Percentiles rank a stretch among this genome's conserved stretches.
Evolutionary conservation across 257 asterid genomes (phyloP).

Genomic region (Schizonepeta tenuifolia): DNA sequence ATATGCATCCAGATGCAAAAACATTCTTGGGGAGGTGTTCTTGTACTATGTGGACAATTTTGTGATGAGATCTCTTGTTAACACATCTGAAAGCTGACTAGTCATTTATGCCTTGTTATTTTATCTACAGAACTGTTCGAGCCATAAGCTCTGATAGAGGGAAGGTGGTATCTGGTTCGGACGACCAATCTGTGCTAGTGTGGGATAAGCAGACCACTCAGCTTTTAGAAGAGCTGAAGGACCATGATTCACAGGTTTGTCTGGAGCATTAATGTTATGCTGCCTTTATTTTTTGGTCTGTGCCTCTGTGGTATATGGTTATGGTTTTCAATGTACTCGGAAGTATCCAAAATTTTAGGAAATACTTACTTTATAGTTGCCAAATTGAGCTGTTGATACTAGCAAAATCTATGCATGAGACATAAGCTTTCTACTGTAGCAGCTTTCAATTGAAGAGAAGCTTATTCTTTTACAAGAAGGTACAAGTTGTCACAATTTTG

Average conservation of each 20-base stretch:
- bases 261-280: slow-evolving; percentile 26
- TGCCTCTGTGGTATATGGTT: background rate
- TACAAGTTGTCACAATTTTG: background rate
- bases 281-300: slow-evolving; percentile 16
- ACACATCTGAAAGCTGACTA: slow-evolving; percentile 28
- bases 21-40: slow-evolving; percentile 10
- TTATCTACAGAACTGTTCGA: slow-evolving; percentile 72
- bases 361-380: slow-evolving; percentile 2
- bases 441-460: background rate
- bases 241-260: slow-evolving; percentile 80
- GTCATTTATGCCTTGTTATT: slow-evolving; percentile 22
- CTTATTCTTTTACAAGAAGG: background rate
- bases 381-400: slow-evolving; percentile 15
- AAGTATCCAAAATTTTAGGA: slow-evolving; percentile 3
- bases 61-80: slow-evolving; percentile 15
- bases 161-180: slow-evolving; percentile 97
- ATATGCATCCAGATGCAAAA: slow-evolving; percentile 29
- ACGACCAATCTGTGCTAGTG: slow-evolving; percentile 88
- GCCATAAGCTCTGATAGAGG: slow-evolving; percentile 96
- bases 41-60: background rate
- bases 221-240: slow-evolving; percentile 95
- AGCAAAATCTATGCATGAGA: background rate
- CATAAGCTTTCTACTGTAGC: background rate
- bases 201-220: slow-evolving; percentile 98
- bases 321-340: background rate